phyloP scores from a whole-genome alignment of 495 filamentous ascomycete species.

The Rostrohypoxylon terebratum region DNA sequence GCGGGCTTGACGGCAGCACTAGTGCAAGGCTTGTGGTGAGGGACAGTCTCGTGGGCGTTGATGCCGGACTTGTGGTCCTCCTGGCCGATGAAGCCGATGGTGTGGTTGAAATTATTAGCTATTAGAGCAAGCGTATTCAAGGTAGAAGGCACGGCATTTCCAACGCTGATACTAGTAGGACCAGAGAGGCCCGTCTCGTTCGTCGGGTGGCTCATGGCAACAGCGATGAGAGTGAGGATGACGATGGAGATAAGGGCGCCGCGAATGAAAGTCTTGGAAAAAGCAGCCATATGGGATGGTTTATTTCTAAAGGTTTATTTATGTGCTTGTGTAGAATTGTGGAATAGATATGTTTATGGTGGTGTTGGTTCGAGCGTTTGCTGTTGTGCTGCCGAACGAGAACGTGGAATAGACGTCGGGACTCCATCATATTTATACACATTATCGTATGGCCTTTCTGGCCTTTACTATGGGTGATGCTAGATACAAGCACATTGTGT shows the following conservation, averaged over 20 bases:
- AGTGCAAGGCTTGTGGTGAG: neutral
- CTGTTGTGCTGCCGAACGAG: neutral
- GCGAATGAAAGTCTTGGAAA: neutral
- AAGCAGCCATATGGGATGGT: constrained; percentile 2
- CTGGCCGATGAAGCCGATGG: constrained; percentile 8
- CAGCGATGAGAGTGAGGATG: neutral
- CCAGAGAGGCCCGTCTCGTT: neutral
- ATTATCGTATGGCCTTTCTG: too few species aligned
- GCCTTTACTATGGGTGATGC: neutral
- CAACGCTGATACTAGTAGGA: neutral
- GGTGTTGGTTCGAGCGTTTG: neutral
- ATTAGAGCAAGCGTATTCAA: neutral
- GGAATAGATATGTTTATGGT: neutral
- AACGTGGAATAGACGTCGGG: neutral
- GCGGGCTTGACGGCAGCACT: neutral
- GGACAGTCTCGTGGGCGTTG: neutral
- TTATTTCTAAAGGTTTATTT: neutral
- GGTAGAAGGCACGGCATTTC: neutral
- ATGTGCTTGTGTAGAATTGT: neutral
- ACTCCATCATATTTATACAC: neutral
- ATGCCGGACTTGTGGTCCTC: neutral
- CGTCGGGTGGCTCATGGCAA: neutral
- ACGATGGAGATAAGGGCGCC: neutral
- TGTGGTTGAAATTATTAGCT: neutral
- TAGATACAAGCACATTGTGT: neutral